phyloP scores from a whole-genome alignment of 2,329 filamentous ascomycete species.

The Fusarium musae region DNA sequence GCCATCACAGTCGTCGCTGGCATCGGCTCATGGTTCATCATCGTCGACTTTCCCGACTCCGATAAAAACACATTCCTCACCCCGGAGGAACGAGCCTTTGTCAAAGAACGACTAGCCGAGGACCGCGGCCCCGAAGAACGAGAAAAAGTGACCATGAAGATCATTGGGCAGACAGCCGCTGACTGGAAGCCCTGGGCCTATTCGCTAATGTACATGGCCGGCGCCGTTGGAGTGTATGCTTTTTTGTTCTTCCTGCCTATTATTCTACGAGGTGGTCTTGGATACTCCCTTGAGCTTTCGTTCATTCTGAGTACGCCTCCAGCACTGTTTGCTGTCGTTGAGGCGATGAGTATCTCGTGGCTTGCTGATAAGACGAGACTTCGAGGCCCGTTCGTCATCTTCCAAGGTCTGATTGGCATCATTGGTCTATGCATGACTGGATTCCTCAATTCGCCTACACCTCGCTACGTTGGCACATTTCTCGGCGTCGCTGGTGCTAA shows the following conservation, averaged over 20 bases:
- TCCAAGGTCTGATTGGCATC: conserved; percentile 26
- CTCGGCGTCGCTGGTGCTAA: conserved; percentile 23
- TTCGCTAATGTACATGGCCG: conserved; percentile 30
- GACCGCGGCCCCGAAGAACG: conserved; percentile 23
- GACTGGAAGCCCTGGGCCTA: conserved; percentile 35
- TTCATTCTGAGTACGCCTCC: conserved; percentile 21
- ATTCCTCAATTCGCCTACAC: conserved; percentile 2
- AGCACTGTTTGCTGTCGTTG: conserved; percentile 5
- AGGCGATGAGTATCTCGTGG: conserved; percentile 30
- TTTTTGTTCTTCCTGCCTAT: conserved; percentile 22
- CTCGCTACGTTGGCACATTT: conserved; percentile 26
- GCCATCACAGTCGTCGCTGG: conserved; percentile 23
- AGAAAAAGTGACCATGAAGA: conserved; percentile 12
- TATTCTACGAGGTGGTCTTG: conserved; percentile 18
- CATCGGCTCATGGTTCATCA: conserved; percentile 31
- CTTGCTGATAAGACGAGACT: conserved; percentile 18
- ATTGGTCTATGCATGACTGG: conserved; percentile 31
- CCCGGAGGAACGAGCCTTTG: conserved; percentile 10
- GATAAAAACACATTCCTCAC: conserved; percentile 26
- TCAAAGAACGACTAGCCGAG: conserved; percentile 7
- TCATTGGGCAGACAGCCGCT: not conserved
- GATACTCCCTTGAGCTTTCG: conserved; percentile 19
- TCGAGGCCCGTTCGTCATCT: conserved; percentile 23
- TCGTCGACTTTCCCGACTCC: conserved; percentile 33
- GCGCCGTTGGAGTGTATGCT: conserved; percentile 26